Conservation (phyloP, 129 eudicot genomes). For the Escallonia herrerae region DNA sequence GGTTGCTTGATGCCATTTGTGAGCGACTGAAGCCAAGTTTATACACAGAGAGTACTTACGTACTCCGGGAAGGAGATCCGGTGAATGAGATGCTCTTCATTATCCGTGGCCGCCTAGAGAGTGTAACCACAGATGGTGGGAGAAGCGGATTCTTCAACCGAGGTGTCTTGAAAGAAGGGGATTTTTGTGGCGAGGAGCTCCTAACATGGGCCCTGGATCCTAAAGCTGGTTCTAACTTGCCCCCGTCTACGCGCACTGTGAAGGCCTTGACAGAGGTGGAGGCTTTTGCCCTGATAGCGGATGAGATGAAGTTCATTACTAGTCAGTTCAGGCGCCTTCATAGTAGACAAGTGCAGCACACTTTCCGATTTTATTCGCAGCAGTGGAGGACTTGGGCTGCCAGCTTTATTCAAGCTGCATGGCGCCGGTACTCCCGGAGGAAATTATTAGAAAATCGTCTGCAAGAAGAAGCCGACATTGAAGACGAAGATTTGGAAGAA, state of each 20-base stretch:
- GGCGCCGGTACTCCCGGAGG: slow-evolving; percentile 69
- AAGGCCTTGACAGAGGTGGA: slow-evolving; percentile 75
- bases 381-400: slow-evolving; percentile 98
- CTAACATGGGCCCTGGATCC: slow-evolving; percentile 92
- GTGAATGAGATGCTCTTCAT: slow-evolving; percentile 92
- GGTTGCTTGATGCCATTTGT: slow-evolving; percentile 79
- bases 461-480: slow-evolving; percentile 68
- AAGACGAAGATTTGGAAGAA: slow-evolving; percentile 10
- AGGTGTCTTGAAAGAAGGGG: slow-evolving; percentile 73
- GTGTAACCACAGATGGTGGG: slow-evolving; percentile 88
- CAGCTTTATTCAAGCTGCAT: slow-evolving; percentile 80
- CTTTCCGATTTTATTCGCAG: slow-evolving; percentile 82
- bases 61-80: slow-evolving; percentile 90
- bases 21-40: slow-evolving; percentile 82
- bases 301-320: slow-evolving; percentile 81
- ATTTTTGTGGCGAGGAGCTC: slow-evolving; percentile 93
- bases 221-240: slow-evolving; percentile 68
- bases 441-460: slow-evolving; percentile 57
- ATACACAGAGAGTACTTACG: slow-evolving; percentile 61
- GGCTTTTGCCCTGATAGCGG: slow-evolving; percentile 83
- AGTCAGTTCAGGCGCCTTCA: slow-evolving; percentile 87
- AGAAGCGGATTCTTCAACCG: slow-evolving; percentile 81
- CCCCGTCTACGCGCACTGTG: slow-evolving; percentile 86
- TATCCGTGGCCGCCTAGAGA: slow-evolving; percentile 88
- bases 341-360: slow-evolving; percentile 88